phyloP scores from a whole-genome alignment of 176 grass and related monocot species.

The Bromus sterilis region DNA sequence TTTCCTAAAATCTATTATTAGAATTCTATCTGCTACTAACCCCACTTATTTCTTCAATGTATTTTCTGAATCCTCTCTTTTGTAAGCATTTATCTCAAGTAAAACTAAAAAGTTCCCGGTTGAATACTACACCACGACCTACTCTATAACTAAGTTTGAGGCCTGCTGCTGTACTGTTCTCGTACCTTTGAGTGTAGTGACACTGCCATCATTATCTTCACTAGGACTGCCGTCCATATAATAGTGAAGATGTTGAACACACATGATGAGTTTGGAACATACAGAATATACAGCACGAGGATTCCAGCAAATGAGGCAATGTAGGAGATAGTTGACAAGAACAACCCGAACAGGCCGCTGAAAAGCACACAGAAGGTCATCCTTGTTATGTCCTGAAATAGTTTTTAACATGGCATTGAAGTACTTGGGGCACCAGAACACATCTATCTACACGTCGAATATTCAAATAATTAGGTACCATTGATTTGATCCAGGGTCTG shows the following conservation, averaged over 20 bases:
- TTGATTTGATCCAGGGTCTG: slow-evolving; percentile 47
- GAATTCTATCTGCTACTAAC: not conserved
- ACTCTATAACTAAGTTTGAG: not conserved
- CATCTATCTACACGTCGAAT: not conserved
- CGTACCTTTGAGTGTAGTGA: slow-evolving; percentile 89
- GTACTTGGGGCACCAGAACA: not conserved
- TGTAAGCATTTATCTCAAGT: not conserved
- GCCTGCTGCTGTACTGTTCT: not conserved
- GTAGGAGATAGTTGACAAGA: slow-evolving; percentile 74
- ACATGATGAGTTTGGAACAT: slow-evolving; percentile 49
- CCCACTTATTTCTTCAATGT: not conserved
- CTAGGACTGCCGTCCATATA: slow-evolving; percentile 69
- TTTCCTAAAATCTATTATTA: not conserved
- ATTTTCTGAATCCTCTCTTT: not conserved
- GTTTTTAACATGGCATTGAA: not conserved
- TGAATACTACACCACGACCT: not conserved
- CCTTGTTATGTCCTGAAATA: not conserved
- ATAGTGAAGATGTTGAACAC: slow-evolving; percentile 83
- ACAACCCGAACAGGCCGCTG: slow-evolving; percentile 72
- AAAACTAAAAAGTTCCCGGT: not conserved
- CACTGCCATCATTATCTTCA: slow-evolving; percentile 68
- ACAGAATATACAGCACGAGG: slow-evolving; percentile 50
- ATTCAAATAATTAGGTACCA: slow-evolving; percentile 34
- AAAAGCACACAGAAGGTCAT: not conserved
- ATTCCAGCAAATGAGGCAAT: slow-evolving; percentile 68